These are phyloP conservation scores for Cyclotella cryptica DNA, from an alignment of 108 stramenopile species.

Conservation along the genomic window DNA sequence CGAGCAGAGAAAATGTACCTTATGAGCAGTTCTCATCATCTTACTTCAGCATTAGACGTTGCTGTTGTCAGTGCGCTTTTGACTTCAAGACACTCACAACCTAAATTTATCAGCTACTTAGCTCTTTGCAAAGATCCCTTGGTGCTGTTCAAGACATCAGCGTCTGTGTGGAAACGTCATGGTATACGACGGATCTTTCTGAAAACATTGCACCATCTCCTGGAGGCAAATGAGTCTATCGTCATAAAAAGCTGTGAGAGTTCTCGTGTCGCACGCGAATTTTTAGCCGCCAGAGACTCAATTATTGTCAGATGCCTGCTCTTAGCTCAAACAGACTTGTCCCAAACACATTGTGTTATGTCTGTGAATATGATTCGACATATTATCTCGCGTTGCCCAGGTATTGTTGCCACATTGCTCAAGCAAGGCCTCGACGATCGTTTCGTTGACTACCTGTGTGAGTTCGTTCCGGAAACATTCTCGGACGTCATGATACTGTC, in stretches of 20 bases:
- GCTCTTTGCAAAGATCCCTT: constrained; percentile 71
- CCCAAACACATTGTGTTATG: constrained; percentile 52
- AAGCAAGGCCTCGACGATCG: constrained; percentile 66
- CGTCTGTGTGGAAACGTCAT: constrained; percentile 60
- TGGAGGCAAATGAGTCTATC: constrained; percentile 60
- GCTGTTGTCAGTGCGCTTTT: constrained; percentile 60
- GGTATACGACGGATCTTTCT: constrained; percentile 64
- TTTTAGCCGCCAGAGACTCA: constrained; percentile 59
- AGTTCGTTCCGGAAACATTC: constrained; percentile 74
- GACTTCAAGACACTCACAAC: constrained; percentile 48
- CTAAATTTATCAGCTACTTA: constrained; percentile 55
- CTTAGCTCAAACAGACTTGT: constrained; percentile 12
- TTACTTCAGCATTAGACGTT: constrained; percentile 50
- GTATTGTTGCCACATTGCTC: constrained; percentile 63
- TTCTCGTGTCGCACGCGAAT: constrained; percentile 46
- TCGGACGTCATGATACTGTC: constrained; percentile 56
- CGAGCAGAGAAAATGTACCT: constrained; percentile 59
- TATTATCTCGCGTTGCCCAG: constrained; percentile 49
- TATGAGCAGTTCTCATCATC: constrained; percentile 29
- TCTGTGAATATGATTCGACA: constrained; percentile 59
- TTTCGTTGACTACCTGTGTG: constrained; percentile 70
- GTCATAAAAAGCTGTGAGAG: constrained; percentile 23
- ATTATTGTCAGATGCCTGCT: constrained; percentile 68
- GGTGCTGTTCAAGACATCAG: constrained; percentile 63
- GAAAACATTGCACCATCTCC: constrained; percentile 48